Percentiles rank a stretch among this genome's conserved stretches.
These are phyloP conservation scores for Nicotiana rustica DNA, from an alignment of 305 asterid genomes.

Conservation along the genomic window DNA sequence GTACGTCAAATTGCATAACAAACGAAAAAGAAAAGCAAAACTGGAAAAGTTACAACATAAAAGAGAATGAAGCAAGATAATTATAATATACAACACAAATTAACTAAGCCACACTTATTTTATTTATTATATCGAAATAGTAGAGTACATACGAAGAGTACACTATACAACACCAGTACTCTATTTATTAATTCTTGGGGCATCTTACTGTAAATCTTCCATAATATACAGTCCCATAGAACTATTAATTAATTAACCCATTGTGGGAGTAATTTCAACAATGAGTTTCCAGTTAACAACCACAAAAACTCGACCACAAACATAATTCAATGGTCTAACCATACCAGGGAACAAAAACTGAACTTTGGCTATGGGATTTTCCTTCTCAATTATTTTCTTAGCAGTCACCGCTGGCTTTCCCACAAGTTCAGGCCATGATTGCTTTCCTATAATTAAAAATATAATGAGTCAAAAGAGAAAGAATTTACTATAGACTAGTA, in stretches of 20 bases:
- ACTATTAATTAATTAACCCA: neutral
- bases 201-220: neutral
- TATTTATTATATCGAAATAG: constrained; percentile 1
- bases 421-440: neutral
- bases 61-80: neutral
- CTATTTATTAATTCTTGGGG: neutral
- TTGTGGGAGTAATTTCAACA: neutral
- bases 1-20: neutral
- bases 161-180: neutral
- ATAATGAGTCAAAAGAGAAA: too few relatives aligned
- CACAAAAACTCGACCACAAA: neutral
- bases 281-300: neutral
- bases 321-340: neutral
- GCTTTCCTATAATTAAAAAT: neutral
- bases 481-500: neutral
- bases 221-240: neutral
- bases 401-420: neutral
- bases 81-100: neutral
- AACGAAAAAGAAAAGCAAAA: neutral
- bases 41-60: neutral
- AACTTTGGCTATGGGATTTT: neutral
- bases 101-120: neutral
- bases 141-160: neutral
- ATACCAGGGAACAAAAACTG: neutral
- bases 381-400: neutral